A percentile compares a stretch with the other conserved stretches of the same genome.
These are phyloP conservation scores for Luzula sylvatica DNA, from an alignment of 176 grass and related monocot species.

Conservation along the genomic window DNA sequence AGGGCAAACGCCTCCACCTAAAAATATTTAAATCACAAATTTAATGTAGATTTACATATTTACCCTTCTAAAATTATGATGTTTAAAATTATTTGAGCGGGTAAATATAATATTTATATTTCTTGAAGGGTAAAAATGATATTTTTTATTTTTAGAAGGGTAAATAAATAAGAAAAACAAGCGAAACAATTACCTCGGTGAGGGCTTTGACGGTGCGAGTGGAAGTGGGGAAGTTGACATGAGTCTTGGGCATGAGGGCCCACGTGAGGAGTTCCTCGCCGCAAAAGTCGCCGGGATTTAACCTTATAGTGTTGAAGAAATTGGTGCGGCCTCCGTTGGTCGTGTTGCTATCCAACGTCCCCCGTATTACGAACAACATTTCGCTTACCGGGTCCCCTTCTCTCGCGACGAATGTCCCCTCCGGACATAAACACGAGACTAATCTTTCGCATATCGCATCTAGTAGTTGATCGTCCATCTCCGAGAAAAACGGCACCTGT, in stretches of 20 bases:
- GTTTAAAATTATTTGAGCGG: too few species aligned
- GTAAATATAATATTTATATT: too few species aligned
- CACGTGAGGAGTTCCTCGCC: conserved; percentile 86
- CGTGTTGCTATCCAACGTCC: conserved; percentile 75
- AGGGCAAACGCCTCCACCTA: conserved; percentile 80
- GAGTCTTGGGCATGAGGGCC: conserved; percentile 76
- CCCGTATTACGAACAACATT: conserved; percentile 90
- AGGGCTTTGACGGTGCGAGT: conserved; percentile 60
- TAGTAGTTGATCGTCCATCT: conserved; percentile 86
- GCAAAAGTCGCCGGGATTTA: conserved; percentile 54
- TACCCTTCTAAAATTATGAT: too few species aligned
- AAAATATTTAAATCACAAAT: not conserved
- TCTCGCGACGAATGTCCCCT: conserved; percentile 71
- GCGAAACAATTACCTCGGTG: conserved; percentile 30
- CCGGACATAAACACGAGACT: conserved; percentile 64
- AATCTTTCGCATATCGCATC: conserved; percentile 81
- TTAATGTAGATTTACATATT: too few species aligned
- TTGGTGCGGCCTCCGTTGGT: conserved; percentile 76
- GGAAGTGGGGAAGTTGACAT: conserved; percentile 55
- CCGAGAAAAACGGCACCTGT: conserved; percentile 87
- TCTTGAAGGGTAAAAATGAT: too few species aligned
- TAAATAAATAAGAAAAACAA: too few species aligned
- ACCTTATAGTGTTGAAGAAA: conserved; percentile 69
- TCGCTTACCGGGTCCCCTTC: conserved; percentile 91
- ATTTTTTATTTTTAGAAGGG: too few species aligned